Evolutionary conservation across 2,329 filamentous ascomycete genomes (phyloP), one percentile per base, ranked within the genome.

Genomic region (Ophiostoma perfectum): DNA sequence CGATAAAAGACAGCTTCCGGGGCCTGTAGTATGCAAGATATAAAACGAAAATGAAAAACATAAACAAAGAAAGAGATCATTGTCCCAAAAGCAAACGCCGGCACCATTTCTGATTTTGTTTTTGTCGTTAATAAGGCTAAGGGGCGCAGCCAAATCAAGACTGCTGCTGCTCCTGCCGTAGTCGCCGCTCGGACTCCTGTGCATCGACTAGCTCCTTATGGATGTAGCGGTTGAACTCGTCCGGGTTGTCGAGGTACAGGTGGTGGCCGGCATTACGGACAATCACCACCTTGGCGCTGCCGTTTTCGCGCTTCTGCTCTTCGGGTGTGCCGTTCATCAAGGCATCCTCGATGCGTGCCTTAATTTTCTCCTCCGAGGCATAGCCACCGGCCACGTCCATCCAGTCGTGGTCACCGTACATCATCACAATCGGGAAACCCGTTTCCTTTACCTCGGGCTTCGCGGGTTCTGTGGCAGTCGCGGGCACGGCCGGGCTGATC

Each of bases 401-500:
- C 95, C 95, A 99, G 81, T 99, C 95, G 75, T 95, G 89, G 74
- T 98, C 93, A 71, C 95, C 95, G 76, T 99, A 99, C 90, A 98
- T 93, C 76, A 99, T 86, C 8, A 98, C 85, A 44, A 98, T 82
- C 0, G 95, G 94, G 65, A 93, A 82, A 1, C 93, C 93, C 0
- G 84, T 90, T 73, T 87, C 85, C 39, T 76, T 75, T 16, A 77
- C 74, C 3, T 74, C 76, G 0, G 78, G 75, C 27, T 73, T 41
- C 0, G 73, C 73, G 4, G 74, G 76, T 4, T 75, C 76, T 5
- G 67, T 65, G 0, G 18, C 66, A n/a, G 71, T 70, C 39, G 70
- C 70, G 14, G 69, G 66, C 49, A 16, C 42, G 2, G 77, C 72
- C 71, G 78, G 72, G 65, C 74, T 73, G 70, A 85, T 77, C 6